Evolutionary conservation across 257 asterid species (phyloP).

Genomic region (Solanum medicagineum): DNA sequence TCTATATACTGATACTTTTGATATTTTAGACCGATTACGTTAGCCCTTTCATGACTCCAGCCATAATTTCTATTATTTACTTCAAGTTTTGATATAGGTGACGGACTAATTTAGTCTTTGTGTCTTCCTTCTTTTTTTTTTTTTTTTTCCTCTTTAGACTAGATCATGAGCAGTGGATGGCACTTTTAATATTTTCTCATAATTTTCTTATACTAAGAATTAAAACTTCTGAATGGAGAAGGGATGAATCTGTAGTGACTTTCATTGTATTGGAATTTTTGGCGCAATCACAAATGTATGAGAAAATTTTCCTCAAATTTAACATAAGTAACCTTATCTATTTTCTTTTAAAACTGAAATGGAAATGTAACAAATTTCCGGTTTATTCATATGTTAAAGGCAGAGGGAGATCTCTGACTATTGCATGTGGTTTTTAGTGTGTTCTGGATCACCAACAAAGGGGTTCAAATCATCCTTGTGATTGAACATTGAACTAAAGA

Average conservation of each 20-base stretch:
- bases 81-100: conserved; percentile 1
- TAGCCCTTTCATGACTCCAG: background rate
- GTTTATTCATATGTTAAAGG: background rate
- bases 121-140: background rate
- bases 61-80: background rate
- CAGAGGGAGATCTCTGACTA: background rate
- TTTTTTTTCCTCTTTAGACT: background rate
- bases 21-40: background rate
- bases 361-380: background rate
- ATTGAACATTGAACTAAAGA: background rate
- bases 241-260: background rate
- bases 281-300: background rate
- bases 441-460: background rate
- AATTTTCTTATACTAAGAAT: background rate
- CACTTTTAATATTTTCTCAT: background rate
- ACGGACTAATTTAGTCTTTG: background rate
- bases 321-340: background rate
- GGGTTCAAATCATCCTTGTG: background rate
- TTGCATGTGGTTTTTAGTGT: background rate
- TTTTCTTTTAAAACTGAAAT: background rate
- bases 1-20: background rate
- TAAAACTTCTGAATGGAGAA: background rate
- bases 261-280: background rate
- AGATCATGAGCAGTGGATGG: background rate
- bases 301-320: background rate